These are phyloP conservation scores for Paraglomus brasilianum DNA, from an alignment of 192 early-diverging fungal genomes.

Conservation along the genomic window DNA sequence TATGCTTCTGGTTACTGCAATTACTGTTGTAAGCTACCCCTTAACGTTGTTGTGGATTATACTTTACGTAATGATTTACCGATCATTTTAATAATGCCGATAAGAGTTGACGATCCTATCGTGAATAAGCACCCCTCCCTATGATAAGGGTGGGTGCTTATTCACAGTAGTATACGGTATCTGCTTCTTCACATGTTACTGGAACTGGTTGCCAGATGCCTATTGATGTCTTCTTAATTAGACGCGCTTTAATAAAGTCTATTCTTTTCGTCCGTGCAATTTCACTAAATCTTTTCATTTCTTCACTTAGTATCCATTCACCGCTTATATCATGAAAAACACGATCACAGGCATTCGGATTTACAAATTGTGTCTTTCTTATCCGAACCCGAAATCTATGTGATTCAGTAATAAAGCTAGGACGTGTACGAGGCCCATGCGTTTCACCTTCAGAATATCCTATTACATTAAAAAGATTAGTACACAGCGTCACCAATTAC, in stretches of 20 bases:
- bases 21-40: too few species aligned
- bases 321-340: constrained; percentile 13
- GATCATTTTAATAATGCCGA: too few species aligned
- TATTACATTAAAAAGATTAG: too few species aligned
- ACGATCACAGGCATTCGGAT: not conserved
- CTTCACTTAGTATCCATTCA: constrained; percentile 5
- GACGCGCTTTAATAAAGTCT: not conserved
- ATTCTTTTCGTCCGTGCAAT: constrained; percentile 1
- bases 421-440: not conserved
- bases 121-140: too few species aligned
- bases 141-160: too few species aligned
- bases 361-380: constrained; percentile 15
- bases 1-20: too few species aligned
- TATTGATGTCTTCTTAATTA: not conserved
- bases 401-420: constrained; percentile 10
- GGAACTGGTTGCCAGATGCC: not conserved
- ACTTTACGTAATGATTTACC: too few species aligned
- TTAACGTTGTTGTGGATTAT: too few species aligned
- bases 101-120: too few species aligned
- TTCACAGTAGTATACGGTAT: too few species aligned
- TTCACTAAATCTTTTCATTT: constrained; percentile 18
- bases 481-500: constrained; percentile 6
- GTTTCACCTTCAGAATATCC: not conserved
- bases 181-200: too few species aligned
- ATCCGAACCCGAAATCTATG: not conserved